These are phyloP conservation scores for Monilinia laxa DNA, from an alignment of 2,329 filamentous ascomycete species.

Conservation along the genomic window DNA sequence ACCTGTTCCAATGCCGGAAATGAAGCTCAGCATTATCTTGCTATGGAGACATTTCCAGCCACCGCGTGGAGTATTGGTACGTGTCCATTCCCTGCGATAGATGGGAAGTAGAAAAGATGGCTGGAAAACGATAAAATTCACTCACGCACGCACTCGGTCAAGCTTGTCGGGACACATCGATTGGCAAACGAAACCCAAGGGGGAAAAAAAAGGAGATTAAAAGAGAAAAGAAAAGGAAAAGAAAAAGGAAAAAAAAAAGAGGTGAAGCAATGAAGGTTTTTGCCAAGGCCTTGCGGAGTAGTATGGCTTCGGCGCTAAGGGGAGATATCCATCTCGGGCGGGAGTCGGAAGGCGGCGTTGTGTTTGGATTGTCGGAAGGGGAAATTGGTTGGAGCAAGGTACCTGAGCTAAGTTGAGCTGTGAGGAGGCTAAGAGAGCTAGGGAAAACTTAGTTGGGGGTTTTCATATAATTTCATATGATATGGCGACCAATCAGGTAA, in stretches of 20 bases:
- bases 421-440: too few species aligned
- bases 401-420: too few species aligned
- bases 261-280: too few species aligned
- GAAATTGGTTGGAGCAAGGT: background rate
- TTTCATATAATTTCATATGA: too few species aligned
- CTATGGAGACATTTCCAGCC: constrained; percentile 2
- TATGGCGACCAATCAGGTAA: background rate
- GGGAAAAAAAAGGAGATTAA: too few species aligned
- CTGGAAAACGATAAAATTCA: background rate
- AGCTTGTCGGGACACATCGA: too few species aligned
- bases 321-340: background rate
- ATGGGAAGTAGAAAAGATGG: constrained; percentile 15
- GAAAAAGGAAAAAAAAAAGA: too few species aligned
- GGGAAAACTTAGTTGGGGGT: too few species aligned
- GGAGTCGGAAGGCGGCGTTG: constrained; percentile 14
- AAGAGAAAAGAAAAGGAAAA: too few species aligned
- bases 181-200: background rate
- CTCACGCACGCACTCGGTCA: too few species aligned
- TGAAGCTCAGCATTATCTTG: background rate
- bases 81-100: background rate
- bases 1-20: background rate
- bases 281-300: constrained; percentile 10
- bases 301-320: background rate
- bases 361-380: background rate
- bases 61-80: background rate